Percentiles rank a stretch among this genome's conserved stretches.
Evolutionary conservation across 768 basidiomycete species (phyloP).

Genomic region (Pleurotus pulmonarius): DNA sequence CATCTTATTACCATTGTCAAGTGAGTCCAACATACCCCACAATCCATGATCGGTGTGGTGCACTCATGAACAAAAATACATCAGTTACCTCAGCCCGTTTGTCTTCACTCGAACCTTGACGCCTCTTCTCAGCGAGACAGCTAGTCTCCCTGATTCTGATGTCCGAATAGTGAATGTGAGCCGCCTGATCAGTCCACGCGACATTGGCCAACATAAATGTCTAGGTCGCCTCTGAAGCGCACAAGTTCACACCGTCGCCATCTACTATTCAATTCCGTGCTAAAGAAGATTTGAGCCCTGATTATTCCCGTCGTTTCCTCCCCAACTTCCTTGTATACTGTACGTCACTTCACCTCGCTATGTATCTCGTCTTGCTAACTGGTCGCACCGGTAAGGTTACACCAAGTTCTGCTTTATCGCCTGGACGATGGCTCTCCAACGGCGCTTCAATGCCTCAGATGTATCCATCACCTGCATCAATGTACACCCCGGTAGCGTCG

Average conservation of each 20-base stretch:
- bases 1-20: slow-evolving; percentile 39
- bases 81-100: slow-evolving; percentile 51
- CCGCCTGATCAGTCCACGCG: slow-evolving; percentile 4
- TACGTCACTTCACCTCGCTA: slow-evolving; percentile 11
- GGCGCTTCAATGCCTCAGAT: slow-evolving; percentile 31
- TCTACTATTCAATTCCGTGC: slow-evolving; percentile 21
- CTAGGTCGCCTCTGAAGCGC: slow-evolving; percentile 30
- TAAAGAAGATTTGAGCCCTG: slow-evolving; percentile 31
- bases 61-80: background rate
- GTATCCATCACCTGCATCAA: slow-evolving; percentile 33
- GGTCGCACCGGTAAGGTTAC: slow-evolving; percentile 26
- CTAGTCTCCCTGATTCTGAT: slow-evolving; percentile 42
- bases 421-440: slow-evolving; percentile 47
- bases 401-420: slow-evolving; percentile 52
- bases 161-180: slow-evolving; percentile 59
- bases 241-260: slow-evolving; percentile 16
- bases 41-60: background rate
- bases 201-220: background rate
- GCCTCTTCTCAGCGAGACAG: slow-evolving; percentile 48
- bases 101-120: slow-evolving; percentile 52
- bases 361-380: no score
- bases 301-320: slow-evolving; percentile 20
- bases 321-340: slow-evolving; percentile 27
- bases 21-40: slow-evolving; percentile 21
- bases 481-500: slow-evolving; percentile 38